Base-by-base conservation (phyloP, 345 rosid species). In the Populus pruinosa region DNA sequence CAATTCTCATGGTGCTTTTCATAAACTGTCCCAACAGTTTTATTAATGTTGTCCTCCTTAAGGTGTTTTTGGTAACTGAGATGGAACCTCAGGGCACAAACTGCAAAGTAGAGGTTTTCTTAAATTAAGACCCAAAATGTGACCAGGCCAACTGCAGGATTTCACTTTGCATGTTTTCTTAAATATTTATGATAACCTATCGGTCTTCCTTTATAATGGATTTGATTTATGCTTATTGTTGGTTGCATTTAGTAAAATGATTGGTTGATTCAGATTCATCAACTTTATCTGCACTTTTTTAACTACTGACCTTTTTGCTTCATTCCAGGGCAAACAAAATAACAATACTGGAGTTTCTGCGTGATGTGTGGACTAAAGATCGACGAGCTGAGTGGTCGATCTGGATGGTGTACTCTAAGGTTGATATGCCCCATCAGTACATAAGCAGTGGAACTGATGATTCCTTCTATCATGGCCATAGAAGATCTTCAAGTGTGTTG, bases 361-460 rank as follows among this genome's bases (percentile, higher is more conserved):
- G 82, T 63, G 92, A 91, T 77, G 74, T 78, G 70, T 96, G 99
- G 99, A 84, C 92, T 47, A 86, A 79, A 80, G 97, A 93, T 76
- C 91, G 97, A 53, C 92, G 88, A 84, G 93, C 93, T 72, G 99
- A 93, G 86, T 95, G 99, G 99, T 95, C 99, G 8, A 93, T 92
- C 82, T 93, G 99, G 99, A 93, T 92, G 97, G 93, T 92, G 69
- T 92, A 95, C 83, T 88, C 98, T 18, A 93, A 91, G 78, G 97
- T 92, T 72, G 98, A 96, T 82, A 91, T 96, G 99, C 98, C 98
- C 67, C 96, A 88, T 83, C 97, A 87, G 82, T 93, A 86, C 83
- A 89, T 96, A 73, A 88, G 84, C 78, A 92, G 94, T 75, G 93
- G 93, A 80, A 78, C 70, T 86, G 91, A 90, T 83, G 97, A 91